Conservation (phyloP, 2,329 filamentous ascomycete genomes). For the Penicillium sp. region DNA sequence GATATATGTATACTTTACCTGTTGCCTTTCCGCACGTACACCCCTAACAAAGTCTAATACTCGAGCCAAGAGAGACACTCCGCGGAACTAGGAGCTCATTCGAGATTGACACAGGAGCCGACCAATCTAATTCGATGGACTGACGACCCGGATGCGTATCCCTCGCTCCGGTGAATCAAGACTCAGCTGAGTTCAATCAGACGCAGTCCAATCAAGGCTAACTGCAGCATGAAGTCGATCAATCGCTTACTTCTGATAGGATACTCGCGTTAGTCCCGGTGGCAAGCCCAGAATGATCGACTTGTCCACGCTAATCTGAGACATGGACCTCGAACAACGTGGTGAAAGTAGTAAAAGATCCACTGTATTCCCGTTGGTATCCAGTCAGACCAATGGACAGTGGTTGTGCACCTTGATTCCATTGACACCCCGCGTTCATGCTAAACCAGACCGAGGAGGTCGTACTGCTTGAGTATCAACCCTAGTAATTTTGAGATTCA, state of each 20-base stretch:
- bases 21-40: no score
- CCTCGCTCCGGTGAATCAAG: conserved; percentile 2
- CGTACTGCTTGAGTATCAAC: no score
- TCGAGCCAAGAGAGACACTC: no score
- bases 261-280: conserved; percentile 4
- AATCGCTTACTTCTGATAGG: conserved; percentile 9
- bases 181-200: conserved; percentile 6
- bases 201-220: conserved; percentile 6
- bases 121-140: conserved; percentile 3
- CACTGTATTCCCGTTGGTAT: neutral
- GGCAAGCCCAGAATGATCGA: conserved; percentile 3
- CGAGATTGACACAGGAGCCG: no score
- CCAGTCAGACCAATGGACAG: neutral
- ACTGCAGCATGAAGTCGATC: neutral
- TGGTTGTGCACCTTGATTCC: no score
- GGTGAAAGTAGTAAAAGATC: conserved; percentile 6
- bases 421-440: no score
- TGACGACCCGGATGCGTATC: conserved; percentile 6
- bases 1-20: no score
- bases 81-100: no score
- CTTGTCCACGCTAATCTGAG: conserved; percentile 8
- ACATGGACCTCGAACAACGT: conserved; percentile 3
- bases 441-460: no score
- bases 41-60: no score
- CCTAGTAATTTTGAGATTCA: no score